Conservation (phyloP, 768 basidiomycete species). For the Boletus bicolor region DNA sequence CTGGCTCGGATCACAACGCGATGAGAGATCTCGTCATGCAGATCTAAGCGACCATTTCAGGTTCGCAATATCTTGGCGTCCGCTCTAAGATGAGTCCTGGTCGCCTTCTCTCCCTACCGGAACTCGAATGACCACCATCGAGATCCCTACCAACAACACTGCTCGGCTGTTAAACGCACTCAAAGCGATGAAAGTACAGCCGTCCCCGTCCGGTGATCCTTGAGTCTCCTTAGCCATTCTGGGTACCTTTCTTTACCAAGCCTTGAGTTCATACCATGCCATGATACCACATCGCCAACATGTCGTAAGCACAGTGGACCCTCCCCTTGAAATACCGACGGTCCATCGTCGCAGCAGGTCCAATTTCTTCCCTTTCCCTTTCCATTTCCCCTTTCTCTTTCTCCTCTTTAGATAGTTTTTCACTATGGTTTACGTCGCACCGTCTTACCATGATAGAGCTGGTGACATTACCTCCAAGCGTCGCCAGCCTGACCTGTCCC, state of each 20-base stretch:
- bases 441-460: slow-evolving; percentile 12
- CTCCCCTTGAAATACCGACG: slow-evolving; percentile 14
- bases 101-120: background rate
- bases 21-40: background rate
- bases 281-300: background rate
- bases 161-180: background rate
- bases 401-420: background rate
- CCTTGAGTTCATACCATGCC: background rate
- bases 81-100: background rate
- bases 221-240: background rate
- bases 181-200: background rate
- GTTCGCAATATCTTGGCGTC: background rate
- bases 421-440: slow-evolving; percentile 28
- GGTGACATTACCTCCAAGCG: slow-evolving; percentile 19
- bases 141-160: background rate
- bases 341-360: background rate
- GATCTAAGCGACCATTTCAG: background rate
- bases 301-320: slow-evolving; percentile 15
- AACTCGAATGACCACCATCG: background rate
- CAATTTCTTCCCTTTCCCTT: background rate
- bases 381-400: background rate
- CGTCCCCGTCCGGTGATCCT: background rate
- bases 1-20: background rate
- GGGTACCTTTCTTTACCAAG: background rate
- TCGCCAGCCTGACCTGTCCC: slow-evolving; percentile 29